These are phyloP conservation scores for Pestalotiopsis sp. DNA, from an alignment of 2,329 filamentous ascomycete genomes.

Conservation along the genomic window DNA sequence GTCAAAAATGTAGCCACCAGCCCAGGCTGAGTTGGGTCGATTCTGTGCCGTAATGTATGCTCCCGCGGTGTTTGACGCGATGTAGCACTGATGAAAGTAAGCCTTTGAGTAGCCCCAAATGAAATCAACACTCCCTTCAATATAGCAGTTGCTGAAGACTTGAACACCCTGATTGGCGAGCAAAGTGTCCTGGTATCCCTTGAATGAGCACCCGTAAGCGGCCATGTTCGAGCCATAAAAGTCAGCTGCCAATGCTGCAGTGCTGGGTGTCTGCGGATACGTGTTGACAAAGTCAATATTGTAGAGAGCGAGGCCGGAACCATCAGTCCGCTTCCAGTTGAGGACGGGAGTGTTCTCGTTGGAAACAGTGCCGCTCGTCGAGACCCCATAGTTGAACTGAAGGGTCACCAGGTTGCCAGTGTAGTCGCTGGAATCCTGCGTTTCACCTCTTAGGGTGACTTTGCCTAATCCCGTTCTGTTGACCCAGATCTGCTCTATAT, in stretches of 20 bases:
- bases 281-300: conserved; percentile 48
- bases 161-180: conserved; percentile 32
- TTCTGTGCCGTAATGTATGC: conserved; percentile 36
- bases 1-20: conserved; percentile 36
- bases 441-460: conserved; percentile 37
- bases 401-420: conserved; percentile 39
- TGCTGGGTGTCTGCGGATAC: conserved; percentile 24
- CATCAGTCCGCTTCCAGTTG: conserved; percentile 43
- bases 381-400: conserved; percentile 37
- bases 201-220: conserved; percentile 31
- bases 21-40: conserved; percentile 28
- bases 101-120: conserved; percentile 35
- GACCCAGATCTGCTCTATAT: conserved; percentile 42
- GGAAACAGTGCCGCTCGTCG: conserved; percentile 38
- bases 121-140: conserved; percentile 34
- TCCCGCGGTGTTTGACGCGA: conserved; percentile 36
- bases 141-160: conserved; percentile 35
- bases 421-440: conserved; percentile 35
- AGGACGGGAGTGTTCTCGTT: conserved; percentile 47
- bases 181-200: conserved; percentile 33
- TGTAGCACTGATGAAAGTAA: conserved; percentile 39
- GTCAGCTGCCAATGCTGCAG: conserved; percentile 31
- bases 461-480: conserved; percentile 38
- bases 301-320: conserved; percentile 51
- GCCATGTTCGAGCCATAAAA: conserved; percentile 37